Conservation (phyloP, 805 yeast genomes). For the Saturnispora ahearnii region DNA sequence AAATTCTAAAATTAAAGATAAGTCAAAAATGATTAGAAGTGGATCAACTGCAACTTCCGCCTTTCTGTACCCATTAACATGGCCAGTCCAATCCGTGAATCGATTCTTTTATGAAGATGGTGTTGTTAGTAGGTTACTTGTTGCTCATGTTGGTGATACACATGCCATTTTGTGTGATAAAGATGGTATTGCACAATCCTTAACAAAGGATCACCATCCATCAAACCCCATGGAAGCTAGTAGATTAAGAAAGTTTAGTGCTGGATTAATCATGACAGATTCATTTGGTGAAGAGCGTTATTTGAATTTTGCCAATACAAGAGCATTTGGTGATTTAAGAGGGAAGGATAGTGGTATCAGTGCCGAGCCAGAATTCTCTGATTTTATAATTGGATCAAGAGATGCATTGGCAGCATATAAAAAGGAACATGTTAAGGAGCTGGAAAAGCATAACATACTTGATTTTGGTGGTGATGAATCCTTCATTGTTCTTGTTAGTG, state of each 20-base stretch:
- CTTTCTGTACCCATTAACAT: slow-evolving; percentile 26
- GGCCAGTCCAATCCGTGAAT: slow-evolving; percentile 21
- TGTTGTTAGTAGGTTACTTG: slow-evolving; percentile 56
- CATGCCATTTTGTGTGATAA: slow-evolving; percentile 78
- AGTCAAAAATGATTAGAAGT: slow-evolving; percentile 18
- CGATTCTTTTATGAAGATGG: slow-evolving; percentile 54
- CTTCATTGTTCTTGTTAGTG: slow-evolving; percentile 73
- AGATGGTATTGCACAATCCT: slow-evolving; percentile 66
- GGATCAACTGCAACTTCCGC: slow-evolving; percentile 31
- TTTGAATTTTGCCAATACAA: slow-evolving; percentile 74
- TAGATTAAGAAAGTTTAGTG: slow-evolving; percentile 55
- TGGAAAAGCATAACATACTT: slow-evolving; percentile 20
- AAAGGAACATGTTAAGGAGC: slow-evolving; percentile 15
- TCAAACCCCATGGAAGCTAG: slow-evolving; percentile 68
- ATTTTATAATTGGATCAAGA: slow-evolving; percentile 58
- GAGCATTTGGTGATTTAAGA: slow-evolving; percentile 83
- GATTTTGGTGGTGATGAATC: slow-evolving; percentile 77
- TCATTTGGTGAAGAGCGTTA: slow-evolving; percentile 90
- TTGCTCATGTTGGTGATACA: slow-evolving; percentile 93
- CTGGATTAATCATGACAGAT: slow-evolving; percentile 66
- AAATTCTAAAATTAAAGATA: slow-evolving; percentile 8
- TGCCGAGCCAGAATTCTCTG: slow-evolving; percentile 84
- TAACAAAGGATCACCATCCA: slow-evolving; percentile 83
- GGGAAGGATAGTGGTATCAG: slow-evolving; percentile 80
- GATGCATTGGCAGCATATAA: slow-evolving; percentile 29